Percentiles rank a stretch among this genome's conserved stretches.
phyloP scores from a whole-genome alignment of 169 alveolate species.

The Cryptosporidium viatorum region DNA sequence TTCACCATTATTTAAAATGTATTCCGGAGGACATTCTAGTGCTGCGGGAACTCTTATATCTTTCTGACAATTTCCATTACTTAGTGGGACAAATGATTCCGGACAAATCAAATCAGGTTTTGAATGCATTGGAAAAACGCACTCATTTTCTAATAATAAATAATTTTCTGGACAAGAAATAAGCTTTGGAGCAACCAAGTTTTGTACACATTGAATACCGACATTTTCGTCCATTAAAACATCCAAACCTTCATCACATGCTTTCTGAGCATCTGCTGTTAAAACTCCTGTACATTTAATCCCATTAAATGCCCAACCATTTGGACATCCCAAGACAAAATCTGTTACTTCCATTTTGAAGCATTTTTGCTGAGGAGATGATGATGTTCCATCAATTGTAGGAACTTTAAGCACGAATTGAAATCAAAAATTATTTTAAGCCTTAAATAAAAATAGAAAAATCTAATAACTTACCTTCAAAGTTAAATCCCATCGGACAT shows the following conservation, averaged over 20 bases:
- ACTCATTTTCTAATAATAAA: slow-evolving; percentile 55
- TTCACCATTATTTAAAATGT: slow-evolving; percentile 24
- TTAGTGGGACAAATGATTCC: slow-evolving; percentile 47
- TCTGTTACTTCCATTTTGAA: slow-evolving; percentile 71
- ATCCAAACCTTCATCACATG: slow-evolving; percentile 70
- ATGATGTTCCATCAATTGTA: slow-evolving; percentile 57
- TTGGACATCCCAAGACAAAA: slow-evolving; percentile 71
- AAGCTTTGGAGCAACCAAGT: slow-evolving; percentile 54
- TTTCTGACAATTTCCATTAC: slow-evolving; percentile 70
- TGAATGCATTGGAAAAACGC: slow-evolving; percentile 72
- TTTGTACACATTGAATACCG: slow-evolving; percentile 61
- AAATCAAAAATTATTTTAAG: not conserved
- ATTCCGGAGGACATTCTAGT: slow-evolving; percentile 70
- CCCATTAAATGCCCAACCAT: slow-evolving; percentile 76
- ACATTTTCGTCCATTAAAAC: slow-evolving; percentile 51
- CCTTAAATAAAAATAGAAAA: not conserved
- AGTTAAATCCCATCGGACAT: slow-evolving; percentile 72
- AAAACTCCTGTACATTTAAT: slow-evolving; percentile 60
- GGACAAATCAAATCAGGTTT: slow-evolving; percentile 70
- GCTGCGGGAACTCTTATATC: slow-evolving; percentile 72
- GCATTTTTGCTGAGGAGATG: slow-evolving; percentile 68
- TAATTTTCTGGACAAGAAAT: slow-evolving; percentile 69
- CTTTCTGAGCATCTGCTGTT: slow-evolving; percentile 69
- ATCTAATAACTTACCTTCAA: slow-evolving; percentile 56
- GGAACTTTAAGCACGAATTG: slow-evolving; percentile 28